These are phyloP conservation scores for Phallus indusiatus DNA, from an alignment of 768 basidiomycete genomes.

Conservation along the genomic window DNA sequence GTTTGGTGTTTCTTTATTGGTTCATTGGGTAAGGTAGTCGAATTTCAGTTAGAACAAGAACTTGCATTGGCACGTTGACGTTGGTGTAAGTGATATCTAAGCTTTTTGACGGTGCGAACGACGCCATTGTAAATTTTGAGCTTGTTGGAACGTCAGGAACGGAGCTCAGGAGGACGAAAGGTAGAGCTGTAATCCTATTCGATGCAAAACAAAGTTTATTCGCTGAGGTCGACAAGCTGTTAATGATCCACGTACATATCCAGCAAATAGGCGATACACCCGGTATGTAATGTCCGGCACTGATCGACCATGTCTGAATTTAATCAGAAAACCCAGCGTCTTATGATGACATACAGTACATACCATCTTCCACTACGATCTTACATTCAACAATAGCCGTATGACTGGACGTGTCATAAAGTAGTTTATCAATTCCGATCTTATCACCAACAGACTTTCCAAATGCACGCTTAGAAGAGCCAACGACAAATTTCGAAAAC, in stretches of 20 bases:
- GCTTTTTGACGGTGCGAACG: not conserved
- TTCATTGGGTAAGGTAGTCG: not conserved
- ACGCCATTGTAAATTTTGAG: not conserved
- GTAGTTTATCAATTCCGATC: not conserved
- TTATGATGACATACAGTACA: not conserved
- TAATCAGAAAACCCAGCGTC: not conserved
- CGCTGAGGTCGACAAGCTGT: not conserved
- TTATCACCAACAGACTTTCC: not conserved
- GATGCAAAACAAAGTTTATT: not conserved
- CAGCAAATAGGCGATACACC: not conserved
- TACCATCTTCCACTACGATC: not conserved
- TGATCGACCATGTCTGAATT: not conserved
- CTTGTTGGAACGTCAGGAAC: not conserved
- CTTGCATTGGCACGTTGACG: not conserved
- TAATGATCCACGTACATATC: not conserved
- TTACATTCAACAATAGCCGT: not conserved
- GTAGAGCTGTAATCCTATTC: not conserved
- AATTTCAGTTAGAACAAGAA: not conserved
- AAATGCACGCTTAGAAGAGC: not conserved
- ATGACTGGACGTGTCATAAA: not conserved
- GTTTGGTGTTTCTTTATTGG: not conserved
- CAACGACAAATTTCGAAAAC: not conserved
- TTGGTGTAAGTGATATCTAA: not conserved
- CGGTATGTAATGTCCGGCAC: not conserved
- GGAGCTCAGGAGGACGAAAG: not conserved